Evolutionary conservation across 768 basidiomycete species (phyloP).

Genomic region (Suillus fuscotomentosus): DNA sequence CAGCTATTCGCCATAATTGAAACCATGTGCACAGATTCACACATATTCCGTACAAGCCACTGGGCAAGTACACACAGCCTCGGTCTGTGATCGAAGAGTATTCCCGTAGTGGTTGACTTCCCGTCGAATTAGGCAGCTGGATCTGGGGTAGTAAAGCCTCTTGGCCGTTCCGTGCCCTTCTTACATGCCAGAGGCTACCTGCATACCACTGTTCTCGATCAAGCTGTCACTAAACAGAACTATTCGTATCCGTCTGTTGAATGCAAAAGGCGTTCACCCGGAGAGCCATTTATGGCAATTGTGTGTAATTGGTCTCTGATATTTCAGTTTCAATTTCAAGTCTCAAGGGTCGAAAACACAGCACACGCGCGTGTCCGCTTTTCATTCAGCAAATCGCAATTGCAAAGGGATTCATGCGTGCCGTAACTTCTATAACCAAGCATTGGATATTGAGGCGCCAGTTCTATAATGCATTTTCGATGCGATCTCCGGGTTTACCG

Average conservation of each 20-base stretch:
- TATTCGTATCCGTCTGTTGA: background rate
- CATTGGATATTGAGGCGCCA: background rate
- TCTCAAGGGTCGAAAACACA: background rate
- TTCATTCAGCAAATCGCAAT: background rate
- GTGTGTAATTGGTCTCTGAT: background rate
- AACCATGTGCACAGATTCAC: slow-evolving; percentile 19
- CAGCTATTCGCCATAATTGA: slow-evolving; percentile 8
- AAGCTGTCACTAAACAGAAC: background rate
- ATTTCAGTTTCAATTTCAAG: background rate
- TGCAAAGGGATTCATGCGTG: background rate
- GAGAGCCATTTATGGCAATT: background rate
- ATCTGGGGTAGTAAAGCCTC: slow-evolving; percentile 9
- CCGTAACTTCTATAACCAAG: background rate
- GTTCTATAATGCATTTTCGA: background rate
- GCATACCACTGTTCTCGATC: background rate
- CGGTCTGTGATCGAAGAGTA: slow-evolving; percentile 48
- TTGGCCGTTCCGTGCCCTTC: background rate
- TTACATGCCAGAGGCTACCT: background rate
- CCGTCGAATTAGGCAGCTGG: background rate
- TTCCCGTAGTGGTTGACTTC: slow-evolving; percentile 4
- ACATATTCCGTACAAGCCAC: slow-evolving; percentile 34
- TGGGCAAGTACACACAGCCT: slow-evolving; percentile 42
- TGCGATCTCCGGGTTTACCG: background rate
- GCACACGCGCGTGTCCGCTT: background rate
- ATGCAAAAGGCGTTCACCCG: background rate